Evolutionary conservation across 345 rosid species (phyloP), one percentile per base, ranked within the genome.

Genomic region (Sonneratia caseolaris): DNA sequence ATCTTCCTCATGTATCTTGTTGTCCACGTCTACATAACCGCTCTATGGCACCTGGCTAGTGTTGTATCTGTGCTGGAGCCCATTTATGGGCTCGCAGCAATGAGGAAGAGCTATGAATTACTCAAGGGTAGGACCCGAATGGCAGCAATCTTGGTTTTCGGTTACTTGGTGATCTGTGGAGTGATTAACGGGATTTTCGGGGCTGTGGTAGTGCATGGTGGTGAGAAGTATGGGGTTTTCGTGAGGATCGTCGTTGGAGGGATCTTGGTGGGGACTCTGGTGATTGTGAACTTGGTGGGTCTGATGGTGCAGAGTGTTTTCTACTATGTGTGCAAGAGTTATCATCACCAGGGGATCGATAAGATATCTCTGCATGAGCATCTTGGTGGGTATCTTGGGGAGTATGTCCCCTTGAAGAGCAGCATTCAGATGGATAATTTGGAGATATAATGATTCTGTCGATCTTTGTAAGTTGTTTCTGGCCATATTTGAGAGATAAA

Each of bases 301-400:
- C 73, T 95, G 82, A 74, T 92, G 85, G 85, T 88, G 76, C 98
- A 93, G 81, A 91, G 98, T 68, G 98, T 93, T 66, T 91, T 93
- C 73, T 93, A 91, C 75, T 88, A 91, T 80, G 96, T 89, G 14
- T 91, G 96, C 81, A 93, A 93, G 86, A 89, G 98, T 57, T 88
- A 84, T 80, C 97, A 93, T 68, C 92, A 88, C 70, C 91, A 95
- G 75, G 86, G 81, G 35, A 92, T 95, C 15, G 99, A 95, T 79
- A 95, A 92, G 86, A 78, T 61, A 12, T 94, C 88, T 36, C 84
- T 92, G 81, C 86, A 88, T 42, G 97, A 95, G 69, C 97, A 91
- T 76, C 98, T 93, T 5, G 97, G 96, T 42, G 98, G 96, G 38
- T 93, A 91, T 79, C 94, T 93, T 2, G 98, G 97, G 32, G 96